phyloP scores from a whole-genome alignment of 192 early-diverging fungal species.

The Entophlyctis luteolus region DNA sequence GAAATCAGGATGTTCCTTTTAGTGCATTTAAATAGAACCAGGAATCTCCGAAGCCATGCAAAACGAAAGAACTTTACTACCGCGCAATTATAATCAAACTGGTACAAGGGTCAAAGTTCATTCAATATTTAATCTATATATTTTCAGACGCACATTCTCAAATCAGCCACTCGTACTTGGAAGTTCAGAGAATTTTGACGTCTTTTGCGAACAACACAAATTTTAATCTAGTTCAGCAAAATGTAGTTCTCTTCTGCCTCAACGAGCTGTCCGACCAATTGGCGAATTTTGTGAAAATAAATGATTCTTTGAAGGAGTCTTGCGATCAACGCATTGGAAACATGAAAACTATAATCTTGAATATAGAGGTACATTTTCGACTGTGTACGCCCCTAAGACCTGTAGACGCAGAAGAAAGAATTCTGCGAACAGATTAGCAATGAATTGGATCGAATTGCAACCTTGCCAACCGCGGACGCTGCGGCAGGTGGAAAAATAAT shows the following conservation, averaged over 20 bases:
- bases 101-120: too few species aligned
- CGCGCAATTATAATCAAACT: too few species aligned
- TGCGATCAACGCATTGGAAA: slow-evolving; percentile 15
- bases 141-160: too few species aligned
- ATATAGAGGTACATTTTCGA: slow-evolving; percentile 19
- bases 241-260: slow-evolving; percentile 2
- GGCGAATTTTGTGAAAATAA: slow-evolving; percentile 28
- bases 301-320: slow-evolving; percentile 17
- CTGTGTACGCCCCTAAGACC: too few species aligned
- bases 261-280: slow-evolving; percentile 26
- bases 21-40: too few species aligned
- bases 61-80: too few species aligned
- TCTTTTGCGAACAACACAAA: slow-evolving; percentile 11
- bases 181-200: slow-evolving; percentile 7
- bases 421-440: slow-evolving; percentile 7
- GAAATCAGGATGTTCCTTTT: too few species aligned
- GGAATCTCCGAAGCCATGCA: too few species aligned
- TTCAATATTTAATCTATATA: too few species aligned
- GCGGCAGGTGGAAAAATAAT: too few species aligned
- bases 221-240: neutral
- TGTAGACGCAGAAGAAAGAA: neutral
- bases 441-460: too few species aligned
- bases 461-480: too few species aligned
- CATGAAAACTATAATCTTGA: slow-evolving; percentile 4
- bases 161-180: neutral